phyloP scores from a whole-genome alignment of 768 basidiomycete genomes.

The Boletus rubescentipes region DNA sequence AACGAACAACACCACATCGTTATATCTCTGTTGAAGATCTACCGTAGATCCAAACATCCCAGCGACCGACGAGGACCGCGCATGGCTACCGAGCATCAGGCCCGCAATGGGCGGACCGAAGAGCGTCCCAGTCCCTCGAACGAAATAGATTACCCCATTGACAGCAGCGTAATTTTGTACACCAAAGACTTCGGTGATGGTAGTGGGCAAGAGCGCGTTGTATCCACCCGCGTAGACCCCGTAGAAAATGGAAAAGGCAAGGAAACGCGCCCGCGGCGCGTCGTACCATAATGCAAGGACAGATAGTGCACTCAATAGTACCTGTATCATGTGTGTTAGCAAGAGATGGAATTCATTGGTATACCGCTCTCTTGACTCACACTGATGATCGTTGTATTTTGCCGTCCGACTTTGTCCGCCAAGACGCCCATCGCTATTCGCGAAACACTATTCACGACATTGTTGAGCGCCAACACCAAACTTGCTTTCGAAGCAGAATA shows the following conservation, averaged over 20 bases:
- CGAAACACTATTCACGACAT: neutral
- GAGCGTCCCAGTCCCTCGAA: neutral
- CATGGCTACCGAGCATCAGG: neutral
- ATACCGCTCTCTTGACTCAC: neutral
- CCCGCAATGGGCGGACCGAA: neutral
- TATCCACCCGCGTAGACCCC: neutral
- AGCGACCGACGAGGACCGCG: too few relatives aligned
- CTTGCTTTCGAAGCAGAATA: neutral
- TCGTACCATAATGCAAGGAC: neutral
- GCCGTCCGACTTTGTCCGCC: neutral
- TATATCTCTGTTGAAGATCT: neutral
- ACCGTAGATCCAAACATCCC: neutral
- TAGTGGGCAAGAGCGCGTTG: slow-evolving; percentile 2
- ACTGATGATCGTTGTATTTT: neutral
- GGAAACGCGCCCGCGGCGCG: neutral
- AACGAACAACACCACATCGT: neutral
- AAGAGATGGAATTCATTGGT: too few relatives aligned
- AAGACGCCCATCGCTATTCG: slow-evolving; percentile 1
- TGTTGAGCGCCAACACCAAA: neutral
- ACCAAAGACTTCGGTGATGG: slow-evolving; percentile 5
- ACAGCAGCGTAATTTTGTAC: neutral
- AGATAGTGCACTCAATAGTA: too few relatives aligned
- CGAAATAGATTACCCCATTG: neutral
- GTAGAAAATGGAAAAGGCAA: neutral
- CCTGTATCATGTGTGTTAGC: too few relatives aligned